A percentile compares a stretch with the other conserved stretches of the same genome.
phyloP scores from a whole-genome alignment of 306 rosid genomes.

The Senna tora region DNA sequence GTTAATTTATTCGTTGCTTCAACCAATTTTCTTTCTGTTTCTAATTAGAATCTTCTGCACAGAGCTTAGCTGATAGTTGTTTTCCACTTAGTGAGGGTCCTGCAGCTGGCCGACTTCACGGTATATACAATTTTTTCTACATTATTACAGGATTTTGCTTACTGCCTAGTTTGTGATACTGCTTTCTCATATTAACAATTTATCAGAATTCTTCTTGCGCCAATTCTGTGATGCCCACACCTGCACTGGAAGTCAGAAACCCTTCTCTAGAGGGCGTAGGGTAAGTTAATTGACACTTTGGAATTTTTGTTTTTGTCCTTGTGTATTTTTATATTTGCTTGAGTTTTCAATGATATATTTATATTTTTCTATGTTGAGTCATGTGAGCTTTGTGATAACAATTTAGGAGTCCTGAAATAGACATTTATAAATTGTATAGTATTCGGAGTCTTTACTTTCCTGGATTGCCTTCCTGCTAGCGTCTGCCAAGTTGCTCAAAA shows the following conservation, averaged over 20 bases:
- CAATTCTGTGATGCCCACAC: slow-evolving; percentile 83
- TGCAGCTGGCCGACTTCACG: slow-evolving; percentile 69
- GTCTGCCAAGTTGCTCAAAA: no score
- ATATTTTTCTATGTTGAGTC: neutral
- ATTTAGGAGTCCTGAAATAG: neutral
- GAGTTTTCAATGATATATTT: slow-evolving; percentile 8
- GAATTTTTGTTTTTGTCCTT: neutral
- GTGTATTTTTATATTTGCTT: neutral
- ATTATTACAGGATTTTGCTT: slow-evolving; percentile 27
- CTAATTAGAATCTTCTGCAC: slow-evolving; percentile 32
- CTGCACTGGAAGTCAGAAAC: slow-evolving; percentile 61
- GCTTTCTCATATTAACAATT: slow-evolving; percentile 31
- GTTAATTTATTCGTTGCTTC: slow-evolving; percentile 11
- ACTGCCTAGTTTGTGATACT: slow-evolving; percentile 21
- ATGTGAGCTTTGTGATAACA: slow-evolving; percentile 23
- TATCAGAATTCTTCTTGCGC: slow-evolving; percentile 71
- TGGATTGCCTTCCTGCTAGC: neutral
- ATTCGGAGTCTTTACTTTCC: neutral
- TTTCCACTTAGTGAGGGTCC: slow-evolving; percentile 70
- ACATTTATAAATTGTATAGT: slow-evolving; percentile 7
- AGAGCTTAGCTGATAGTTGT: slow-evolving; percentile 76
- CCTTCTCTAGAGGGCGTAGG: slow-evolving; percentile 75
- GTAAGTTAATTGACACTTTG: slow-evolving; percentile 44
- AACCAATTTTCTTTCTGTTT: slow-evolving; percentile 20
- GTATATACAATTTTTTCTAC: slow-evolving; percentile 44